These are phyloP conservation scores for Dactylellina haptotyla DNA, from an alignment of 2,329 filamentous ascomycete species.

Conservation along the genomic window DNA sequence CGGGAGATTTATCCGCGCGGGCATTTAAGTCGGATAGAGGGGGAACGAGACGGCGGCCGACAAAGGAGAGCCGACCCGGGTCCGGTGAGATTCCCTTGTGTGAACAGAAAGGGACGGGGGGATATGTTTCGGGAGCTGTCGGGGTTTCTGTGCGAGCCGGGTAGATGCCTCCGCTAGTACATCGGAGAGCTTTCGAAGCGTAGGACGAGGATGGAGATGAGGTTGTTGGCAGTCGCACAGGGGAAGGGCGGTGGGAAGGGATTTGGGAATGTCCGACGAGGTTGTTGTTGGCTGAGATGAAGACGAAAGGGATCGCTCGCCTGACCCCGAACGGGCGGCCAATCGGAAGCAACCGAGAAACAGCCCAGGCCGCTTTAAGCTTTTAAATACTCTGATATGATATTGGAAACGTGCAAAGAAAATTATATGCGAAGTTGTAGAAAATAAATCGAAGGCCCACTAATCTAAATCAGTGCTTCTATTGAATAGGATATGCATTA, in stretches of 20 bases:
- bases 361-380: not conserved
- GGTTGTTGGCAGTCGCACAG: not conserved
- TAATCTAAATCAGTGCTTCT: no score
- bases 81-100: not conserved
- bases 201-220: not conserved
- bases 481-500: no score
- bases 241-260: not conserved
- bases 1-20: conserved; percentile 87
- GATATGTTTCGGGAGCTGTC: conserved; percentile 16
- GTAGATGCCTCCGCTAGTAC: not conserved
- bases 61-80: not conserved
- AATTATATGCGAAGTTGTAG: no score
- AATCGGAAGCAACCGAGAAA: not conserved
- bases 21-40: conserved; percentile 67
- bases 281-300: no score
- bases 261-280: no score
- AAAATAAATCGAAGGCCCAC: no score
- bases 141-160: not conserved
- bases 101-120: conserved; percentile 3
- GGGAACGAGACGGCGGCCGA: not conserved
- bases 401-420: no score
- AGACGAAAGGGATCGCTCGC: not conserved
- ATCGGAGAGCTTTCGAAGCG: not conserved
- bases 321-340: conserved; percentile 5
- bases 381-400: no score